phyloP scores from a whole-genome alignment of 208 protist species.

The Wallacemonas rigidus region DNA sequence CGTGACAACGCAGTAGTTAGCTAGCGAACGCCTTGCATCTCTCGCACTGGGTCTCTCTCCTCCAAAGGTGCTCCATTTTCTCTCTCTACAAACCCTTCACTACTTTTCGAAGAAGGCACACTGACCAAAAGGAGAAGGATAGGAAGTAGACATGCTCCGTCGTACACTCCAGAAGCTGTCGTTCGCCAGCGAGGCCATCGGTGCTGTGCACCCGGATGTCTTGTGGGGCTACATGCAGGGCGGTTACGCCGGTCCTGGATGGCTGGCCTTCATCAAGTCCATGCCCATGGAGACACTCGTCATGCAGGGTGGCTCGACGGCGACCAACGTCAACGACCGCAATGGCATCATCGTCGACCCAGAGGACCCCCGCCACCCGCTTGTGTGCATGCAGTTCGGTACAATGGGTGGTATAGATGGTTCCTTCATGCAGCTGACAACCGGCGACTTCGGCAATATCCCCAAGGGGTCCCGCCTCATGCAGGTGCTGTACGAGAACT shows the following conservation, averaged over 20 bases:
- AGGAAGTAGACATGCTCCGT: constrained; percentile 52
- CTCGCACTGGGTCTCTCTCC: no score
- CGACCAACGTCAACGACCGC: constrained; percentile 85
- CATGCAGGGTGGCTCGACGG: constrained; percentile 72
- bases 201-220: constrained; percentile 78
- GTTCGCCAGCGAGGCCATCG: constrained; percentile 65
- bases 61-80: not conserved
- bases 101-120: not conserved
- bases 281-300: constrained; percentile 74
- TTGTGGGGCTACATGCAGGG: constrained; percentile 82
- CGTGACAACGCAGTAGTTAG: no score
- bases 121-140: no score
- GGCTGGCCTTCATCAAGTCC: constrained; percentile 69
- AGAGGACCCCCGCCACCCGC: constrained; percentile 81
- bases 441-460: constrained; percentile 65
- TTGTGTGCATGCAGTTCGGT: constrained; percentile 71
- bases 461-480: constrained; percentile 69
- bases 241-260: constrained; percentile 82
- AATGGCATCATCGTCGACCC: constrained; percentile 74
- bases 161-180: constrained; percentile 41
- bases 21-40: no score
- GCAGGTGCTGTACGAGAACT: constrained; percentile 90
- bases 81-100: not conserved
- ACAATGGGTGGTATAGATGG: constrained; percentile 63
- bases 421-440: constrained; percentile 64